These are phyloP conservation scores for Melampsora larici-populina DNA, from an alignment of 1,284 basidiomycete species.

Conservation along the genomic window DNA sequence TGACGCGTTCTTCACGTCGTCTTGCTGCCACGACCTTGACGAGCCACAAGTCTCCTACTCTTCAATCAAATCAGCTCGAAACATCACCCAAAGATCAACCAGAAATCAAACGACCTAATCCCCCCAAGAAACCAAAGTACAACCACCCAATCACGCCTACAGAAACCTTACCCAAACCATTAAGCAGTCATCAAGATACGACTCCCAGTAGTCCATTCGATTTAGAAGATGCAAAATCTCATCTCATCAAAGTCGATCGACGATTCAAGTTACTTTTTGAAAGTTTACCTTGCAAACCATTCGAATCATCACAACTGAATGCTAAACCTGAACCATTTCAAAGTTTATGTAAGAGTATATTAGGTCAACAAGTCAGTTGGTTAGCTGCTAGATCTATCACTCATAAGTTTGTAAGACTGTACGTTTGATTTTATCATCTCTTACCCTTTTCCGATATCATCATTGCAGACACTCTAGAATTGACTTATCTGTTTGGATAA, in stretches of 20 bases:
- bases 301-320: conserved; percentile 62
- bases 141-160: not conserved
- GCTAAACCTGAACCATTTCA: conserved; percentile 51
- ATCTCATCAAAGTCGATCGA: conserved; percentile 66
- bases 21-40: not conserved
- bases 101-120: not conserved
- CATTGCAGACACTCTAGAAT: too few species aligned
- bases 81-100: too few species aligned
- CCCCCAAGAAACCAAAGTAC: not conserved
- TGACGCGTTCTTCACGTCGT: not conserved
- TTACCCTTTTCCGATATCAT: not conserved
- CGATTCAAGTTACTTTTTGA: conserved; percentile 70
- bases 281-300: conserved; percentile 68
- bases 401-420: conserved; percentile 71
- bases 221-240: conserved; percentile 68
- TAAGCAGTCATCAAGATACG: not conserved
- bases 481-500: not conserved
- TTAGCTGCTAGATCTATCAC: conserved; percentile 78
- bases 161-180: not conserved
- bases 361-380: conserved; percentile 77
- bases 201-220: conserved; percentile 59
- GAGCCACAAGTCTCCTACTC: not conserved
- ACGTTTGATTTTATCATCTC: not conserved
- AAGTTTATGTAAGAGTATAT: conserved; percentile 64
- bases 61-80: not conserved